Conservation (phyloP, 345 rosid genomes). For the Eucalyptus sp. region DNA sequence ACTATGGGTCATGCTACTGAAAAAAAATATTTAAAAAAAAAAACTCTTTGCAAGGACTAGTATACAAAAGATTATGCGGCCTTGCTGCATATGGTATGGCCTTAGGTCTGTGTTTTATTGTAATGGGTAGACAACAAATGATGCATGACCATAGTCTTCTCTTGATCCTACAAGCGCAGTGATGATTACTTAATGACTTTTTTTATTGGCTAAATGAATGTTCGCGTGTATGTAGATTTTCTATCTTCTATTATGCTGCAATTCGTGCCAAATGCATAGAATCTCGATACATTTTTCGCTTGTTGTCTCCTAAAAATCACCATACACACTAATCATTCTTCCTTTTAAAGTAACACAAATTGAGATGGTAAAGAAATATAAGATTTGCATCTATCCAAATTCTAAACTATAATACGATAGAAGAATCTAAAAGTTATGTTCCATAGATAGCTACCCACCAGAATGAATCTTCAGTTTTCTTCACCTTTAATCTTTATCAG, state of each 20-base stretch:
- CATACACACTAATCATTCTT: neutral
- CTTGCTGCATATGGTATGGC: neutral
- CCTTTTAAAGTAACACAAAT: neutral
- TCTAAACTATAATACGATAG: neutral
- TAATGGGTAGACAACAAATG: neutral
- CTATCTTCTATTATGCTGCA: neutral
- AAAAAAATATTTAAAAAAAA: too few relatives aligned
- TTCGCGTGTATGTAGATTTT: neutral
- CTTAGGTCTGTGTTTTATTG: neutral
- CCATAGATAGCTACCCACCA: neutral
- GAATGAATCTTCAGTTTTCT: neutral
- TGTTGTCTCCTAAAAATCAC: neutral
- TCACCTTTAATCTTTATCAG: neutral
- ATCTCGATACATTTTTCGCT: neutral
- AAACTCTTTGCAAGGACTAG: neutral
- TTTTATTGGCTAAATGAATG: neutral
- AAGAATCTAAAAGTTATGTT: neutral
- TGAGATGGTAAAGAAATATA: neutral
- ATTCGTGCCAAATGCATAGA: neutral
- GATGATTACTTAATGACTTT: neutral
- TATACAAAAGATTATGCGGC: neutral
- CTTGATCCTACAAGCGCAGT: neutral
- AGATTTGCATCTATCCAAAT: neutral
- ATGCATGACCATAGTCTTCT: neutral
- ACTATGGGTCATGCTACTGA: neutral